These are phyloP conservation scores for Sporothrix schenckii DNA, from an alignment of 2,329 filamentous ascomycete species.

Conservation along the genomic window DNA sequence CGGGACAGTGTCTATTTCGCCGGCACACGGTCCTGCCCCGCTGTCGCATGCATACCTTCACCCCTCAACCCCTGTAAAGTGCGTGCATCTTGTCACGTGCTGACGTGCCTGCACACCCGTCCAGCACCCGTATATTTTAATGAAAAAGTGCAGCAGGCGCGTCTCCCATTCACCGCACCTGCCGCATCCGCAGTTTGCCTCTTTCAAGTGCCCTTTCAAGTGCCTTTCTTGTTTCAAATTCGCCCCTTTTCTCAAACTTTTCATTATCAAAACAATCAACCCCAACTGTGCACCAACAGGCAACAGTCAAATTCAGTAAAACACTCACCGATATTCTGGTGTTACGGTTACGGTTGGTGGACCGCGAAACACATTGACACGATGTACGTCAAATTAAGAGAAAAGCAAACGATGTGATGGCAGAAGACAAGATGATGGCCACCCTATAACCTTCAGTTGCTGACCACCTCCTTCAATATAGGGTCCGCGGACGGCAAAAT, in stretches of 20 bases:
- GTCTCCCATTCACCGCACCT: conserved; percentile 26
- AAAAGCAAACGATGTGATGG: not conserved
- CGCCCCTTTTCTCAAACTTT: conserved; percentile 22
- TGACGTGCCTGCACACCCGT: conserved; percentile 20
- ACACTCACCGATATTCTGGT: not conserved
- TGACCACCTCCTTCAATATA: not conserved
- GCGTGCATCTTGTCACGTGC: conserved; percentile 30
- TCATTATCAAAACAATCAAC: not conserved
- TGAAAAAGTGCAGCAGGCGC: conserved; percentile 21
- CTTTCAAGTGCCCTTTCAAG: not conserved
- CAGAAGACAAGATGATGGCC: not conserved
- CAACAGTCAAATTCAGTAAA: not conserved
- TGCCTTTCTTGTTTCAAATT: conserved; percentile 15
- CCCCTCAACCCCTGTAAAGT: conserved; percentile 16
- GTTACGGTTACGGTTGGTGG: not conserved
- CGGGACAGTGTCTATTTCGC: not conserved
- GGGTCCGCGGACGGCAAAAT: conserved; percentile 27
- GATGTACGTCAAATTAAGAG: conserved; percentile 2
- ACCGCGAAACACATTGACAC: not conserved
- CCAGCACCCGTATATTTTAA: not conserved
- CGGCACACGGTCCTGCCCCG: conserved; percentile 12
- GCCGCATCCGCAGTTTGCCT: not conserved
- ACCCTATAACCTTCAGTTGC: not conserved
- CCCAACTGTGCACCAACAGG: not conserved
- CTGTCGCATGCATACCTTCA: conserved; percentile 12